Base-by-base conservation (phyloP, 805 yeast species). In the Candida khao-thaluensis region DNA sequence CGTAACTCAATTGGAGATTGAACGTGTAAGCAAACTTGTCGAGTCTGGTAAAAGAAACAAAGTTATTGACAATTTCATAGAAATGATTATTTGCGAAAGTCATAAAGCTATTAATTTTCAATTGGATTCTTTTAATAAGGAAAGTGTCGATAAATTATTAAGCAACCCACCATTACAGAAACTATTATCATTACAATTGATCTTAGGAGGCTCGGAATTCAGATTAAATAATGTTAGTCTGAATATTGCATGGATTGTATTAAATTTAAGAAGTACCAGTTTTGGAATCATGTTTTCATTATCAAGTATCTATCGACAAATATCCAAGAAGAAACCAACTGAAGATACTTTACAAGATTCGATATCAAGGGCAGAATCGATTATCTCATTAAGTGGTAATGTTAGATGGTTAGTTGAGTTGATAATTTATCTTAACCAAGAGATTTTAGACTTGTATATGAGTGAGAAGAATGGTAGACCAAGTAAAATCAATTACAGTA, bases 341-440 rank as follows among this genome's bases (percentile, higher is more conserved):
- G 71, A 72, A 25, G 84, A 80, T 44, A 68, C 68, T 14, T 54
- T 74, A 32, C 75, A 69, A 43, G 82, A 79, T 38, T 71, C 80
- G 1, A 66, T 74, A 16, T 65, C 72, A 7, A 68, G 88, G 48
- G 82, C 81, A 25, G 89, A 83, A 49, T 70, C 79, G 44, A 70
- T 84, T 3, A 66, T 81, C 30, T 63, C 69, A 12, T 66, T 81
- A 8, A 60, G 86, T n/a, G 97, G 97, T 0, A 77, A 84, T 27
- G 78, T 85, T 7, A 77, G 87, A 51, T 91, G 97, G 96, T 75
- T 86, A 48, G 74, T 87, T 22, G 96, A 89, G 55, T 77, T 87
- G 44, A 69, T 87, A 39, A 77, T 82, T 1, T 79, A 77, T 45
- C 56, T 86, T 28, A 77, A 81, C 39, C 95, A 90, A 57, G 95